Evolutionary conservation across 441 rosid genomes (phyloP).

Genomic region (Syzygium malaccense): DNA sequence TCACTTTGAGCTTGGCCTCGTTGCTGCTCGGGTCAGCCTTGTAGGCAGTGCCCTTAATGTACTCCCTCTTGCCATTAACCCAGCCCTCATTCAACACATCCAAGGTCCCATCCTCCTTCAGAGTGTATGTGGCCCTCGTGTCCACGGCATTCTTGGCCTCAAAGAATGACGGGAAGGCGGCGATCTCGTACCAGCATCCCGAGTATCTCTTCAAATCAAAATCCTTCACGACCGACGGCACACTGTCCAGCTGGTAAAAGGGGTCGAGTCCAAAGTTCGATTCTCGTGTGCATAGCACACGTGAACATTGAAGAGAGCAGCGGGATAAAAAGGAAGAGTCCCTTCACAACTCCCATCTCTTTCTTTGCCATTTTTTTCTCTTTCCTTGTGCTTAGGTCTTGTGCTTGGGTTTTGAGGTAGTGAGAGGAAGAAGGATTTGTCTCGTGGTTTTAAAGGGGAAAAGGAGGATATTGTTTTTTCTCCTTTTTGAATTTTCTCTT

Average conservation of each 20-base stretch:
- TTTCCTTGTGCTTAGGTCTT: too few species aligned
- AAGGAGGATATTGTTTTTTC: not conserved
- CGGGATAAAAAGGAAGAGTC: not conserved
- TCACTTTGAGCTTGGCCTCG: constrained; percentile 89
- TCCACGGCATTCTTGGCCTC: constrained; percentile 67
- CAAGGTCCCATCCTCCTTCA: constrained; percentile 48
- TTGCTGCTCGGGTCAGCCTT: constrained; percentile 65
- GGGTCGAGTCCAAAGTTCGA: too few species aligned
- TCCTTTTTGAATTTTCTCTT: too few species aligned
- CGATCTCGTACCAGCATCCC: constrained; percentile 96
- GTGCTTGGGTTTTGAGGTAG: not conserved
- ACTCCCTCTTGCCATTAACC: too few species aligned
- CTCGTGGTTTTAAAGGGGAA: not conserved
- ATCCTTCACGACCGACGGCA: too few species aligned
- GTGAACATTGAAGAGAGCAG: too few species aligned
- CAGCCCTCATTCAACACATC: too few species aligned
- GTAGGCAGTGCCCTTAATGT: constrained; percentile 53
- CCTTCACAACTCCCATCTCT: constrained; percentile 67
- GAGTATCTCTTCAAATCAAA: constrained; percentile 51
- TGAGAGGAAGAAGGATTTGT: not conserved
- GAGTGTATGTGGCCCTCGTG: constrained; percentile 78
- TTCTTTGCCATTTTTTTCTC: constrained; percentile 25
- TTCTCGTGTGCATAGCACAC: too few species aligned
- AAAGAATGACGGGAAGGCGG: constrained; percentile 59
- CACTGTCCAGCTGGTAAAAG: too few species aligned